Evolutionary conservation across 2,329 filamentous ascomycete species (phyloP), one percentile per base, ranked within the genome.

Genomic region (Pseudophaeomoniella oleicola): DNA sequence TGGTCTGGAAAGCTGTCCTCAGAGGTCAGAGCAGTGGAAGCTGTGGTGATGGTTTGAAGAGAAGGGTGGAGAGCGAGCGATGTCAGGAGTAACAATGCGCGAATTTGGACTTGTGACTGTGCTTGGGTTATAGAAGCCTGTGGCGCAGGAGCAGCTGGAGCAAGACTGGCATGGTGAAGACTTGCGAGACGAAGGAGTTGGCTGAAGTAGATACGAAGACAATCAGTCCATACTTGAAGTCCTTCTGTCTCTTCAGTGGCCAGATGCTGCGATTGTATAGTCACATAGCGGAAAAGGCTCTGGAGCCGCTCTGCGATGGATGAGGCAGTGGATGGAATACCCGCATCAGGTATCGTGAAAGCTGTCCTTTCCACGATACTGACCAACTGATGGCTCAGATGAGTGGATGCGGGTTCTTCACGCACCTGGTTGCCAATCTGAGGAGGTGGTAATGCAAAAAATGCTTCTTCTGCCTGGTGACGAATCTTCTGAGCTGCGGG

Each of bases 281-380:
- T 38, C 17, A 58, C 45, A 17, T 58, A 46, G 43, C 50, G 57
- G 14, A 62, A 48, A 13, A 62, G 43, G 4, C 42, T 32, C 17
- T 58, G 53, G 54, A 61, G 55, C 41, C 55, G 60, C 33, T 62
- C 59, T n/a, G 57, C 52, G 5, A 62, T 46, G 13, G 53, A 37
- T 30, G 51, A 47, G 9, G 46, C 52, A 37, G 60, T 42, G 2
- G 53, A 43, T 2, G 48, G 47, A 12, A 50, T 43, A 12, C 54
- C 56, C 9, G 48, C 40, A 10, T 59, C 52, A 1, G 55, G 53
- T 34, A 60, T 53, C 37, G 52, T 60, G 36, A 47, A 50, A 2
- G 54, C 51, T 34, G 60, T 50, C 37, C 56, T 51, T 40, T 61
- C 58, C 14, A 61, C 51, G 19, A 62, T 56, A 39, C 16, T 16